Conservation (phyloP, 805 yeast species). For the Lipomyces spencermartinsiae region DNA sequence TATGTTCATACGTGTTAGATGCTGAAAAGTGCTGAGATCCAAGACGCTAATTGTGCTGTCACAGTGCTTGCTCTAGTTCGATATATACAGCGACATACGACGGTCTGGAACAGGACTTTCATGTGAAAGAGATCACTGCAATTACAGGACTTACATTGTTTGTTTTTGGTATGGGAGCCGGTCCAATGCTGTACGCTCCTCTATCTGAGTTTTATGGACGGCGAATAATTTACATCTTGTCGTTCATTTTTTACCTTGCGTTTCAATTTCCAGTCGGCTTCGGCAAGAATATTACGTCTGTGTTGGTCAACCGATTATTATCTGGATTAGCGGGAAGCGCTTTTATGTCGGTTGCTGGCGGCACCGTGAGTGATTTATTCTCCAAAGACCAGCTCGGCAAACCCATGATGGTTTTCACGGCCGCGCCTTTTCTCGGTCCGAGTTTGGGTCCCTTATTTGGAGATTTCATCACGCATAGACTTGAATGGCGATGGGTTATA, state of each 20-base stretch:
- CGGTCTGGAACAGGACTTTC: slow-evolving; percentile 48
- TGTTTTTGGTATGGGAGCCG: slow-evolving; percentile 67
- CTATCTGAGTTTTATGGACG: slow-evolving; percentile 75
- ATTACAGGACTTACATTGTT: slow-evolving; percentile 59
- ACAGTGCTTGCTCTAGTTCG: slow-evolving; percentile 56
- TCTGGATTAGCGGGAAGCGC: slow-evolving; percentile 81
- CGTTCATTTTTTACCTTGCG: slow-evolving; percentile 53
- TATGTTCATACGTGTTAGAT: background rate
- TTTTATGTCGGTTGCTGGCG: slow-evolving; percentile 83
- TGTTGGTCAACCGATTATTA: slow-evolving; percentile 74
- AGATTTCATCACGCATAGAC: slow-evolving; percentile 62
- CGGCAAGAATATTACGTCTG: slow-evolving; percentile 41
- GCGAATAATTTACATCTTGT: slow-evolving; percentile 63
- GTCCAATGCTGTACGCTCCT: slow-evolving; percentile 72
- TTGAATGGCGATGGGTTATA: slow-evolving; percentile 76
- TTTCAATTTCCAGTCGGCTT: slow-evolving; percentile 62
- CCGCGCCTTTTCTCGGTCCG: slow-evolving; percentile 60
- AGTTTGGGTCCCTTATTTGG: slow-evolving; percentile 66
- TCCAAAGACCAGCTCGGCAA: slow-evolving; percentile 51
- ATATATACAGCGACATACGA: slow-evolving; percentile 55
- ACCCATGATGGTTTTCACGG: slow-evolving; percentile 40
- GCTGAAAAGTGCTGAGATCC: background rate
- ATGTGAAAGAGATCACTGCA: slow-evolving; percentile 54
- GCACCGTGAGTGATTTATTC: slow-evolving; percentile 82
- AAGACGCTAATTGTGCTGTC: background rate